Evolutionary conservation across 2,329 filamentous ascomycete genomes (phyloP).

Genomic region (Talaromyces sp.): DNA sequence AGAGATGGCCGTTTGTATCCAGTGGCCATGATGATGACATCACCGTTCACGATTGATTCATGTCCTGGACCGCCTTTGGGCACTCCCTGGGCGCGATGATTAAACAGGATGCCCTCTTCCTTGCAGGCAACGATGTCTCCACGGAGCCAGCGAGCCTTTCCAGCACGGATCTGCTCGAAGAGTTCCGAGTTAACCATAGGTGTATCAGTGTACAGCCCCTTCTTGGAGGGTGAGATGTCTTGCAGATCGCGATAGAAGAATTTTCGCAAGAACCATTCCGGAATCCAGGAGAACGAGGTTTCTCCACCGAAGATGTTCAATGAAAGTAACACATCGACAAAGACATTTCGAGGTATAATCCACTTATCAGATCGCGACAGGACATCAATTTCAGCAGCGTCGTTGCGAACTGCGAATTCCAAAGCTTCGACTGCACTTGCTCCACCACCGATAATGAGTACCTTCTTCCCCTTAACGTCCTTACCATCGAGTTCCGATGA

Average conservation of each 20-base stretch:
- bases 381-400: slow-evolving; percentile 66
- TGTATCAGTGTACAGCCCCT: slow-evolving; percentile 76
- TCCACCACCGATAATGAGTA: slow-evolving; percentile 73
- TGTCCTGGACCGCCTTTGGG: slow-evolving; percentile 71
- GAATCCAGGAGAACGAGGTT: slow-evolving; percentile 71
- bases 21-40: slow-evolving; percentile 79
- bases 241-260: slow-evolving; percentile 80
- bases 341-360: slow-evolving; percentile 77
- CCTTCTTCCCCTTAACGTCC: slow-evolving; percentile 67
- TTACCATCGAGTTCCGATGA: slow-evolving; percentile 72
- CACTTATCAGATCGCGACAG: slow-evolving; percentile 77
- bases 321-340: slow-evolving; percentile 69
- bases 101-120: slow-evolving; percentile 64
- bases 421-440: slow-evolving; percentile 78
- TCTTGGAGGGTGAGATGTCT: slow-evolving; percentile 65
- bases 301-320: slow-evolving; percentile 77
- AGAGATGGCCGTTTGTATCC: slow-evolving; percentile 73
- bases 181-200: slow-evolving; percentile 85
- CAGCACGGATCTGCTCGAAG: slow-evolving; percentile 68
- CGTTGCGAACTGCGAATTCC: slow-evolving; percentile 67
- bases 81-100: slow-evolving; percentile 66
- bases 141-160: slow-evolving; percentile 72
- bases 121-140: slow-evolving; percentile 70
- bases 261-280: slow-evolving; percentile 68
- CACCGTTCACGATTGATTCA: slow-evolving; percentile 63